phyloP scores from a whole-genome alignment of 2,329 filamentous ascomycete species.

The Clonostachys rosea region DNA sequence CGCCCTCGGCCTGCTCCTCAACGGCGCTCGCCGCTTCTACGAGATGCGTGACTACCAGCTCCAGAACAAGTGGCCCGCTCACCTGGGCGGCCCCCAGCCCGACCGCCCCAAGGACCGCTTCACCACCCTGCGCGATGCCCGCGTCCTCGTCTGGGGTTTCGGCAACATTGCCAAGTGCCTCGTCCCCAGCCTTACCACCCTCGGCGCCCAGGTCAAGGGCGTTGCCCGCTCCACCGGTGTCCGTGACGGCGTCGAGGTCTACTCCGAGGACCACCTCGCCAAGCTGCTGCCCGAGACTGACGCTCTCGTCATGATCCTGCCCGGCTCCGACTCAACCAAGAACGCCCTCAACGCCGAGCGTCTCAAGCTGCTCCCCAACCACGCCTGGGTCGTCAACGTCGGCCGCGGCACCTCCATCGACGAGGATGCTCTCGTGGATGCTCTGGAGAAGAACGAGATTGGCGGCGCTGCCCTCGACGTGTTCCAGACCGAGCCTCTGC shows the following conservation, averaged over 20 bases:
- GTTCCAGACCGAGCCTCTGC: conserved; percentile 39
- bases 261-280: conserved; percentile 45
- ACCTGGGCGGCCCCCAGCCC: conserved; percentile 55
- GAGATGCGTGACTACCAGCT: conserved; percentile 60
- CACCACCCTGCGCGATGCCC: conserved; percentile 54
- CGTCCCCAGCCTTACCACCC: conserved; percentile 43
- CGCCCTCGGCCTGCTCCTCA: conserved; percentile 52
- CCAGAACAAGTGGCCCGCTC: conserved; percentile 51
- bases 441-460: conserved; percentile 33
- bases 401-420: conserved; percentile 43
- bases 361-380: conserved; percentile 47
- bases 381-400: conserved; percentile 52
- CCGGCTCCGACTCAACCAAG: conserved; percentile 49
- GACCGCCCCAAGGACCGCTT: conserved; percentile 50
- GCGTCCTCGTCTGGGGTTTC: conserved; percentile 59
- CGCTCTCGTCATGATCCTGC: conserved; percentile 64
- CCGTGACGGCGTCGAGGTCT: conserved; percentile 53
- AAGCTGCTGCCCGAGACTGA: conserved; percentile 53
- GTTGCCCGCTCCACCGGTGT: conserved; percentile 53
- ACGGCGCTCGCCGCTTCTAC: conserved; percentile 51
- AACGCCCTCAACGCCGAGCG: conserved; percentile 51
- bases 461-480: conserved; percentile 47
- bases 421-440: conserved; percentile 41
- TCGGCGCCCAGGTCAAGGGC: conserved; percentile 55
- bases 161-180: conserved; percentile 63